A percentile compares a stretch with the other conserved stretches of the same genome.
Evolutionary conservation across 345 rosid species (phyloP).

Genomic region (Heritiera littoralis): DNA sequence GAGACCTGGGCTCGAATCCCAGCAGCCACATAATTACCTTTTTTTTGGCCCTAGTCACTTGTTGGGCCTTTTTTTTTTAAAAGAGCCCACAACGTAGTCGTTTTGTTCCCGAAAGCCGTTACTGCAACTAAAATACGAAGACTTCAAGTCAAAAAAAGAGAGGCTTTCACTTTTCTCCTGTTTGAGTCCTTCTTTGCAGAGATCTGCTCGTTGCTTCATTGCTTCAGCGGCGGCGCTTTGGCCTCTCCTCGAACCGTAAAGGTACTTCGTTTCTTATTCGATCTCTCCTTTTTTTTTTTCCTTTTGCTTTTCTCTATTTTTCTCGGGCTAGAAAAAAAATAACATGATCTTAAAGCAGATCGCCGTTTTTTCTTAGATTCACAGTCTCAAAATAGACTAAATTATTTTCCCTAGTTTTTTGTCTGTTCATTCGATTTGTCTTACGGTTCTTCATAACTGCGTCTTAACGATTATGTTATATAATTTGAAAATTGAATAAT

Average conservation of each 20-base stretch:
- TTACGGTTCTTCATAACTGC: background rate
- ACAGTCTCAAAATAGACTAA: background rate
- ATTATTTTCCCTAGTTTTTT: background rate
- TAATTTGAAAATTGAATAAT: background rate
- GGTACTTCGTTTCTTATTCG: background rate
- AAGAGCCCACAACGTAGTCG: background rate
- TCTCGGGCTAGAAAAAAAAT: background rate
- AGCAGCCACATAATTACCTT: constrained; percentile 57
- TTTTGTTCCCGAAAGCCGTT: background rate
- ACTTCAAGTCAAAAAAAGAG: background rate
- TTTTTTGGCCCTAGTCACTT: no score
- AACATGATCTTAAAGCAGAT: background rate
- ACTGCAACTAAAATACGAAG: background rate
- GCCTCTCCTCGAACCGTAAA: constrained; percentile 6
- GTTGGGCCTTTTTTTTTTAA: no score
- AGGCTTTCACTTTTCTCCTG: no score
- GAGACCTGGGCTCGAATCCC: constrained; percentile 94
- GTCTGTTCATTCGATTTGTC: background rate
- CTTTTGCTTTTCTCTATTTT: background rate
- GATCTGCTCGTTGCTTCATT: background rate
- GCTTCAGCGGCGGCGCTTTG: background rate
- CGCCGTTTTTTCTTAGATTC: background rate
- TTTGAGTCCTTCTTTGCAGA: background rate
- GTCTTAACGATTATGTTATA: no score
- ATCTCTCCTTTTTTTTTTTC: background rate